Base-by-base conservation (phyloP, 169 alveolate genomes). In the Eimeria praecox region DNA sequence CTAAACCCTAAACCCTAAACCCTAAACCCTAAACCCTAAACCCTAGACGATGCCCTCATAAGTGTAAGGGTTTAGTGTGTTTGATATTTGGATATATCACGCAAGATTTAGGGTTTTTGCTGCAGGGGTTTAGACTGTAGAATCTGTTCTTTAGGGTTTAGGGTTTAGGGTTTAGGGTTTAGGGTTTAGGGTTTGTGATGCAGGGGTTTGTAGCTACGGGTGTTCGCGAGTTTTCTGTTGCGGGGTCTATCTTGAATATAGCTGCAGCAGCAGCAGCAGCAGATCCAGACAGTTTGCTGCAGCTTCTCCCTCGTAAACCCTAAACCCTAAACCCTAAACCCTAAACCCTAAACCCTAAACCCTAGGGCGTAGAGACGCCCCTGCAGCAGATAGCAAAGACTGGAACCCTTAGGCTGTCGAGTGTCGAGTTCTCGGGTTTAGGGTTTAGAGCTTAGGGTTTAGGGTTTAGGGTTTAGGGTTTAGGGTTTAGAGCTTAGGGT, bases 181-280 rank as follows among this genome's bases (percentile, higher is more conserved):
- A 73, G 85, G 85, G 85, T 73, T 73, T 73, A 78, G 66, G 46
- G 89, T 22, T 78, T 78, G 89, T 33, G 89, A 27, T 35, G 44
- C 85, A 75, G 85, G 85, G 85, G 8, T 75, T 42, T 33, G 30
- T 75, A 0, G 85, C 85, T n/a, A 22, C 44, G 8, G 49, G 49
- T 42, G 10, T 75, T 42, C 44, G 85, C 52, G 85, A 75, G 85
- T 75, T 30, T 75, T n/a, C 52, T 40, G 49, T 75, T 12, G 18
- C 40, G 8, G 16, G 52, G n/a, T 42, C 52, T 42, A 18, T 75
- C 0, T 42, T 75, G 22, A 75, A 24, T 42, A 8, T 75, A 20
- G 85, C 52, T 40, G 85, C 52, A 40, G 49, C 85, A 75, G 85
- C 44, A 75, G 44, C 85, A 35, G 77, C 77, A 66, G 85, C 30